phyloP scores from a whole-genome alignment of 768 basidiomycete species.

The Mrakia hoshinonis region DNA sequence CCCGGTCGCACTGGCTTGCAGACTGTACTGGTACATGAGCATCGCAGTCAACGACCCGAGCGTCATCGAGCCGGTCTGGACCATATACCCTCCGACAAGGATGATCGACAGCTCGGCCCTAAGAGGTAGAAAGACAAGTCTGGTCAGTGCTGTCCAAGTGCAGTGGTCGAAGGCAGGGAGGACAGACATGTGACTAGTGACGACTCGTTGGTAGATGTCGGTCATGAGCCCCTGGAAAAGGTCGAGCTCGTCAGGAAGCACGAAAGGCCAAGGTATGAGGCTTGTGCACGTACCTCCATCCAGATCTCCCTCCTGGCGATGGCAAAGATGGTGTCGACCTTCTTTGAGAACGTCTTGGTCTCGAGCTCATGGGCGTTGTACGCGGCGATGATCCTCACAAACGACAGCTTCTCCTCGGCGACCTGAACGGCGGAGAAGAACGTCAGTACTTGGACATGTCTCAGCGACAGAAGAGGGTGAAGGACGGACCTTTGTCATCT shows the following conservation, averaged over 20 bases:
- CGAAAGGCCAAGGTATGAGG: not conserved
- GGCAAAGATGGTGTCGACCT: slow-evolving; percentile 28
- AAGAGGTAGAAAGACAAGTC: not conserved
- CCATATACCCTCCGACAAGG: slow-evolving; percentile 26
- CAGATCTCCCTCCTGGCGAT: slow-evolving; percentile 27
- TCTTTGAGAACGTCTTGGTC: slow-evolving; percentile 15
- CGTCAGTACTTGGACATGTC: not conserved
- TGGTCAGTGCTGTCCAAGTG: not conserved
- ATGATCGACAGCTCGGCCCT: slow-evolving; percentile 1
- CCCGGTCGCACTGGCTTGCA: slow-evolving; percentile 13
- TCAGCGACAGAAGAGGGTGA: not conserved
- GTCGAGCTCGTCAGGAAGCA: not conserved
- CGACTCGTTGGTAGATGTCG: slow-evolving; percentile 3
- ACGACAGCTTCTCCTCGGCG: slow-evolving; percentile 28
- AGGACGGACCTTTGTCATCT: slow-evolving; percentile 28
- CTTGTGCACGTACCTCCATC: not conserved
- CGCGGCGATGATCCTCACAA: slow-evolving; percentile 26
- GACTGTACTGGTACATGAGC: slow-evolving; percentile 28
- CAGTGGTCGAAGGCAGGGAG: too few relatives aligned
- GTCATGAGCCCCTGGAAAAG: not conserved
- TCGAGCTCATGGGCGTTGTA: slow-evolving; percentile 28
- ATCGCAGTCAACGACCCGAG: slow-evolving; percentile 25
- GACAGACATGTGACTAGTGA: slow-evolving; percentile 2
- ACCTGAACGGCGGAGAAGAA: not conserved
- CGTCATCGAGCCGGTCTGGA: slow-evolving; percentile 22